Evolutionary conservation across 768 basidiomycete genomes (phyloP), one percentile per base, ranked within the genome.

Genomic region (Gloeophyllum trabeum): DNA sequence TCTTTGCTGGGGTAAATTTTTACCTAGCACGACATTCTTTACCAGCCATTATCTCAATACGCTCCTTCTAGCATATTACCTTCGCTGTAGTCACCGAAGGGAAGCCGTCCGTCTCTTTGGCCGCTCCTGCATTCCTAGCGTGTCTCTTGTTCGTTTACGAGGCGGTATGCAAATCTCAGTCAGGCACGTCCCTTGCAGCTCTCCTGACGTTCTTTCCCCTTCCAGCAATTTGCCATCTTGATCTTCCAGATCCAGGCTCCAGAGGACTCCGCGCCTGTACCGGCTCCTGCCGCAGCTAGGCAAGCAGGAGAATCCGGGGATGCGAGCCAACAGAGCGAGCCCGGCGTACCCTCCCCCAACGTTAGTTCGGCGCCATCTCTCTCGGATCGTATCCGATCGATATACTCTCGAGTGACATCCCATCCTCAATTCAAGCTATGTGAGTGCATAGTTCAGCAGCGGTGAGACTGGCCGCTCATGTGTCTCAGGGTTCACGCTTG

Each of bases 51-150:
- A n/a, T 20, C 22, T 42, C 24, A 38, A 12, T 26, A 7, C 38
- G 32, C 24, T 25, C 16, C 16, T 32, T 35, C 3, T 42, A 70
- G 69, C 88, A 93, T 51, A 78, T 92, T 42, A 92, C 89, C 0
- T 81, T 94, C 44, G 88, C 86, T 3, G 82, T 93, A 43, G 62
- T 92, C 26, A 79, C 85, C 2, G 84, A 92, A 46, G 89, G 89
- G 34, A 65, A 79, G 23, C 75, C 88, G 2, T 89, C 88, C 1
- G 59, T 94, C 19, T 80, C 88, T 1, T 67, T 92, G 20, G 69
- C 92, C 30, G 82, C 83, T 0, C 89, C 91, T 1, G 87, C 88
- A 0, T 93, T 91, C 52, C 53, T 93, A 20, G 81, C 86, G 7
- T 83, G 84, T 43, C 65, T 87, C 4, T 60, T 90, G 19, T 81